These are phyloP conservation scores for Starmerella vitae DNA, from an alignment of 805 yeast species.

Conservation along the genomic window DNA sequence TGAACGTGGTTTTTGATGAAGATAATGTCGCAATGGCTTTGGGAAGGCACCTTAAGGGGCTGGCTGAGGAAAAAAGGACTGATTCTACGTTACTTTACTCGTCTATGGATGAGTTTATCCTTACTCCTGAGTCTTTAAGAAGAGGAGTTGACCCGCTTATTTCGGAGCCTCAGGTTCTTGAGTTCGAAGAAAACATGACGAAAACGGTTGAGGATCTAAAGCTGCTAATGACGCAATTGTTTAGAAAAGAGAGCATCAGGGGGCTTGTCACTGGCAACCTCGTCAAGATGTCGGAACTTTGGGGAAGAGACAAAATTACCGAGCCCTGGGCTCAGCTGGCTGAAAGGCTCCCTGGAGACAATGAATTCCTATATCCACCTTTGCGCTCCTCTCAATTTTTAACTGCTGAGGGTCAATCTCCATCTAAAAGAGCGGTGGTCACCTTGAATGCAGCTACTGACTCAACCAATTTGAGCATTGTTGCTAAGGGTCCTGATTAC, in stretches of 20 bases:
- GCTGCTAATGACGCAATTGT: constrained; percentile 37
- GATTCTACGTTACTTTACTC: constrained; percentile 56
- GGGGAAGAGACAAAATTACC: constrained; percentile 30
- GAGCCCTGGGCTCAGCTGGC: constrained; percentile 36
- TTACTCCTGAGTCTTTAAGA: constrained; percentile 47
- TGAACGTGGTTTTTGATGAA: constrained; percentile 56
- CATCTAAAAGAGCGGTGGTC: constrained; percentile 44
- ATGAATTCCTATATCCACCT: constrained; percentile 21
- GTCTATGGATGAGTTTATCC: constrained; percentile 39
- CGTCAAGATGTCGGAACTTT: constrained; percentile 31
- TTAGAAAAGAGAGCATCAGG: constrained; percentile 47
- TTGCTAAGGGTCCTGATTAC: constrained; percentile 46
- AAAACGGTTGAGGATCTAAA: constrained; percentile 40
- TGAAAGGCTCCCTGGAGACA: constrained; percentile 1
- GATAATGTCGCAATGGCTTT: constrained; percentile 53
- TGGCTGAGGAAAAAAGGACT: constrained; percentile 51
- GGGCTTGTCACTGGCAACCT: constrained; percentile 57
- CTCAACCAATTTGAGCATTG: constrained; percentile 51
- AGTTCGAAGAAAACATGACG: constrained; percentile 37
- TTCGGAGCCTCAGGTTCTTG: constrained; percentile 45
- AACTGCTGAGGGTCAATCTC: constrained; percentile 42
- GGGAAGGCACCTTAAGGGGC: constrained; percentile 44
- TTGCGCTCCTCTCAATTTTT: constrained; percentile 37
- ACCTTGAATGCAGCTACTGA: constrained; percentile 74
- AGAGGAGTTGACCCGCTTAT: constrained; percentile 52